Evolutionary conservation across 1,139 yeast species (phyloP).

Genomic region (Magnusiomyces tetraspermus): DNA sequence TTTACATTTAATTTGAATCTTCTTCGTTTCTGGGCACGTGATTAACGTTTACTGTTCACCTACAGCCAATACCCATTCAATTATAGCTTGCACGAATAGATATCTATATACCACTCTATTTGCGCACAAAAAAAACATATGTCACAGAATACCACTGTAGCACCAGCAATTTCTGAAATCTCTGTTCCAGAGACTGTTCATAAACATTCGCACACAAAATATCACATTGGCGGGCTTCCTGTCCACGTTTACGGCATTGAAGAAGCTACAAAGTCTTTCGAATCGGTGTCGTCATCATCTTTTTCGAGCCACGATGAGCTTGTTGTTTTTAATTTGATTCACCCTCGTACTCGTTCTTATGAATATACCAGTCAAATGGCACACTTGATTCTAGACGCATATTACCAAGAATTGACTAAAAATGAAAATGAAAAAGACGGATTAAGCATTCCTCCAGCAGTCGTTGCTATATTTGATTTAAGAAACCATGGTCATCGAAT

Average conservation of each 20-base stretch:
- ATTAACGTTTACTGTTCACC: too few species aligned
- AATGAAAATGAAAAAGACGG: background rate
- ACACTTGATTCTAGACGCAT: conserved; percentile 16
- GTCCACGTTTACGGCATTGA: conserved; percentile 25
- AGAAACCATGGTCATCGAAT: conserved; percentile 53
- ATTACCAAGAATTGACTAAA: too few species aligned
- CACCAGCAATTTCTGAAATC: too few species aligned
- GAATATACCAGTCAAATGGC: conserved; percentile 19
- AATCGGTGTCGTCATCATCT: background rate
- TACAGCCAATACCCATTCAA: too few species aligned
- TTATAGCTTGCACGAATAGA: too few species aligned
- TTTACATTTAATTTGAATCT: too few species aligned
- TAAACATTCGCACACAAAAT: conserved; percentile 15
- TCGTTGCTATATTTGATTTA: conserved; percentile 48
- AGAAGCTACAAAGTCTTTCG: conserved; percentile 14
- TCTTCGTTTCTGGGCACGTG: too few species aligned
- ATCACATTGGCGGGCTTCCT: conserved; percentile 22
- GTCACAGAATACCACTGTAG: too few species aligned
- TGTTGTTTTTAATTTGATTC: conserved; percentile 22
- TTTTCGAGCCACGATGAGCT: too few species aligned
- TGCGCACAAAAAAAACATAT: too few species aligned
- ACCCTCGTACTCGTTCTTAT: conserved; percentile 22
- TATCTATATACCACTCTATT: too few species aligned
- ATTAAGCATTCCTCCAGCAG: conserved; percentile 22
- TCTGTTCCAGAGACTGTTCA: conserved; percentile 17